Percentiles rank a stretch among this genome's conserved stretches.
Evolutionary conservation across 169 alveolate genomes (phyloP).

Genomic region (Eimeria necatrix): DNA sequence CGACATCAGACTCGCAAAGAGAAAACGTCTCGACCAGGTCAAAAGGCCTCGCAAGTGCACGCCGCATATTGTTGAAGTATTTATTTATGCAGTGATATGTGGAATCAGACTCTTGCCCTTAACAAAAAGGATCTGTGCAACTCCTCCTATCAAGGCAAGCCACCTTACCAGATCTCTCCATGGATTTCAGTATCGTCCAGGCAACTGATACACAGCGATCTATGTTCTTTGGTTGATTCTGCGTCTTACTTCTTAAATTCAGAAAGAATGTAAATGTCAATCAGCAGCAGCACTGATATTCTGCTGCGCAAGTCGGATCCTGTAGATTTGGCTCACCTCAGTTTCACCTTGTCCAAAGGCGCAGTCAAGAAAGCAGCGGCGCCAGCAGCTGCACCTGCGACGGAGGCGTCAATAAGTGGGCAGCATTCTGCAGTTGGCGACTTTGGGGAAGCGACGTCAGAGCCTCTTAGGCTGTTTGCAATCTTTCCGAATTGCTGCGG

Average conservation of each 20-base stretch:
- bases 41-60: background rate
- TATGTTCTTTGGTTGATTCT: too few species aligned
- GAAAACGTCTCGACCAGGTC: background rate
- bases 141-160: too few species aligned
- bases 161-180: too few species aligned
- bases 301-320: too few species aligned
- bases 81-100: too few species aligned
- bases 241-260: too few species aligned
- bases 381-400: slow-evolving; percentile 77
- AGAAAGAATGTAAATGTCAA: too few species aligned
- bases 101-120: too few species aligned
- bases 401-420: slow-evolving; percentile 56
- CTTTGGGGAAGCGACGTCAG: background rate
- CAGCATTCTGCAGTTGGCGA: background rate
- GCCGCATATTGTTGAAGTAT: background rate
- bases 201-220: too few species aligned
- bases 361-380: slow-evolving; percentile 77
- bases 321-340: slow-evolving; percentile 41
- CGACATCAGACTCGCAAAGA: background rate
- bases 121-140: too few species aligned
- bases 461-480: background rate
- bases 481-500: slow-evolving; percentile 8
- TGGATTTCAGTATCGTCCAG: too few species aligned
- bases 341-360: slow-evolving; percentile 79
- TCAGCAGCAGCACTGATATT: too few species aligned